Conservation (phyloP, 306 rosid species). For the Rubus idaeus region DNA sequence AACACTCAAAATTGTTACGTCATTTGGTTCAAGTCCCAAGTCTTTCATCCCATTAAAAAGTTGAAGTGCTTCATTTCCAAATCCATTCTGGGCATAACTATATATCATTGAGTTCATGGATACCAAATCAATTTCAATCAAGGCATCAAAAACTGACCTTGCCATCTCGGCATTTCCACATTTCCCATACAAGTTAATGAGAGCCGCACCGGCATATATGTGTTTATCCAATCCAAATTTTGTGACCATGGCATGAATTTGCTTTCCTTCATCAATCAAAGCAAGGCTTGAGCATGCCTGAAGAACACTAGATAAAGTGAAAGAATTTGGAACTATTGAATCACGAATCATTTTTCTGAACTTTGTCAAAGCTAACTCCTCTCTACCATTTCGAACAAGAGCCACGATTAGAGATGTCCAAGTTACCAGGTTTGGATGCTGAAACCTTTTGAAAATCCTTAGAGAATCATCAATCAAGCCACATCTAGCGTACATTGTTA, state of each 20-base stretch:
- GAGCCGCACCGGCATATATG: constrained; percentile 55
- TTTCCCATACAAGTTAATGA: constrained; percentile 65
- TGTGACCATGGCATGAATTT: constrained; percentile 44
- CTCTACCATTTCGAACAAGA: constrained; percentile 60
- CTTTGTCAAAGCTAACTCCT: constrained; percentile 51
- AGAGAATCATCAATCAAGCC: constrained; percentile 56
- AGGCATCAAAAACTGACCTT: constrained; percentile 38
- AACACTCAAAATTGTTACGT: constrained; percentile 55
- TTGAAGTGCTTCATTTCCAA: constrained; percentile 58
- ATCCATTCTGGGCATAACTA: constrained; percentile 62
- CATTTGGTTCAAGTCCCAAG: constrained; percentile 46
- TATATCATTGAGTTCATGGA: constrained; percentile 68
- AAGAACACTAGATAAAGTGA: constrained; percentile 61
- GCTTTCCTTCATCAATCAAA: constrained; percentile 58
- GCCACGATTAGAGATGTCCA: constrained; percentile 75
- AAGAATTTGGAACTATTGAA: constrained; percentile 48
- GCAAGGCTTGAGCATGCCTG: constrained; percentile 73
- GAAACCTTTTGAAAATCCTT: constrained; percentile 45
- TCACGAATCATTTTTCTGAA: constrained; percentile 58
- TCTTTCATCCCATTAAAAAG: constrained; percentile 40
- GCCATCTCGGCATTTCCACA: constrained; percentile 60
- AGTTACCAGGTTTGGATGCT: constrained; percentile 58
- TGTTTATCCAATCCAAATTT: constrained; percentile 53
- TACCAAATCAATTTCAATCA: constrained; percentile 36
- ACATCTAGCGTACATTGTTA: constrained; percentile 68